A percentile compares a stretch with the other conserved stretches of the same genome.
phyloP scores from a whole-genome alignment of 768 basidiomycete genomes.

The Amyloporia xantha region DNA sequence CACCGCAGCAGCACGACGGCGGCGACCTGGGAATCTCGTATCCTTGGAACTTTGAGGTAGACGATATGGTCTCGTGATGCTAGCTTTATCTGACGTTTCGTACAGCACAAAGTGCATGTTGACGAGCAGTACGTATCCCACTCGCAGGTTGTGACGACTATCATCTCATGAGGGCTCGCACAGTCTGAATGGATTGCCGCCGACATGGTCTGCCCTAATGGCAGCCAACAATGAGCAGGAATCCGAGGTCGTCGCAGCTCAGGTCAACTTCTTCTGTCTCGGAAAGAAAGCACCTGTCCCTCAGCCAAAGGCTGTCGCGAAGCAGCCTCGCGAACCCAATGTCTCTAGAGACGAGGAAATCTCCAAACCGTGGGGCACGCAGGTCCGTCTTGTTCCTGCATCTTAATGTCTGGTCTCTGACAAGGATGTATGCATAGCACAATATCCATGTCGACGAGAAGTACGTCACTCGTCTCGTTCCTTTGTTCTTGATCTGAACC shows the following conservation, averaged over 20 bases:
- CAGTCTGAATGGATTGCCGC: constrained; percentile 1
- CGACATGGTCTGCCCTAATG: not conserved
- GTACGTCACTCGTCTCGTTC: not conserved
- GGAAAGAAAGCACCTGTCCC: not conserved
- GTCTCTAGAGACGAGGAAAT: not conserved
- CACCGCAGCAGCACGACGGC: not conserved
- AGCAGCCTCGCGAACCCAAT: no score
- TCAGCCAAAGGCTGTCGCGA: not conserved
- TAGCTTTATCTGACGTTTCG: not conserved
- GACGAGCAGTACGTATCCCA: not conserved
- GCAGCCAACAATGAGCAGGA: not conserved
- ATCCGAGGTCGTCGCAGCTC: not conserved
- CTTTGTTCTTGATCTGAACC: not conserved
- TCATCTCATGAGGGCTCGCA: not conserved
- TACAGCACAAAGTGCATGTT: constrained; percentile 1
- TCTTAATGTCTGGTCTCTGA: no score
- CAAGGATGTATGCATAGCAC: no score
- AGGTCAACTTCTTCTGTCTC: not conserved
- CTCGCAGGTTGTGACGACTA: not conserved
- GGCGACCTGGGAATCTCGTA: constrained; percentile 1
- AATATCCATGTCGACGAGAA: constrained; percentile 5
- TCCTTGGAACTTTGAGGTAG: constrained; percentile 5
- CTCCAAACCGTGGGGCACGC: not conserved
- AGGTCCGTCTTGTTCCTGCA: not conserved
- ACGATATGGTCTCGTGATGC: no score